Evolutionary conservation across 2,329 filamentous ascomycete species (phyloP), one percentile per base, ranked within the genome.

Genomic region (Bipolaris oryzae): DNA sequence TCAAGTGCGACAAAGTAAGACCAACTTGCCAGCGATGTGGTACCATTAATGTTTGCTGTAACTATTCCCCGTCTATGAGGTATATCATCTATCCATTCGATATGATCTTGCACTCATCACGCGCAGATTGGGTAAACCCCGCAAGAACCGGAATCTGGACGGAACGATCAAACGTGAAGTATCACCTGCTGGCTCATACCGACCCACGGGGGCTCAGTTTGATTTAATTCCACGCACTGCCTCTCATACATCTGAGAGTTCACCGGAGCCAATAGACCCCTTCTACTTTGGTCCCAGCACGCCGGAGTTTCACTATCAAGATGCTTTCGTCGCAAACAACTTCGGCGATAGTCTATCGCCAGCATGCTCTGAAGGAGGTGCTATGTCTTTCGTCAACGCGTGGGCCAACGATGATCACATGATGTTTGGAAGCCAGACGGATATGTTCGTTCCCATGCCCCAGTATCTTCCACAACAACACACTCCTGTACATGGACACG

Each of bases 11-110:
- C 50, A 76, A 76, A 58, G 68, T 75, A 11, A 63, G 73, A 33
- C 73, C 73, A 34, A 73, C 69, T 37, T 76, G 73, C 55, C 72
- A 76, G 50, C 67, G 73, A 15, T 76, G 73, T 39, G 65, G 71
- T 5, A 76, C 72, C 48, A 75, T 76, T 69, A 68, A 65, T 38
- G 71, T 76, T n/a, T 74, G 73, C 61, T 76, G 73, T 62, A 75
- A 76, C 55, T 76, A 76, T 64, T 76, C 73, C 34, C 73, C 72
- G 7, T 76, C 73, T 11, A 76, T 76, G 73, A 76, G 73, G 73
- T 76, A 74, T 44, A 58, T 43, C 21, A 23, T n/a, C 16, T 35
- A 9, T 3, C n/a, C n/a, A 28, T 50, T 2, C 33, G 7, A 10
- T 28, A 20, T 10, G 20, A 23, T 1, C 18, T 55, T 34, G 38